phyloP scores from a whole-genome alignment of 129 eudicot genomes.

The Chrysanthemum makinoi region DNA sequence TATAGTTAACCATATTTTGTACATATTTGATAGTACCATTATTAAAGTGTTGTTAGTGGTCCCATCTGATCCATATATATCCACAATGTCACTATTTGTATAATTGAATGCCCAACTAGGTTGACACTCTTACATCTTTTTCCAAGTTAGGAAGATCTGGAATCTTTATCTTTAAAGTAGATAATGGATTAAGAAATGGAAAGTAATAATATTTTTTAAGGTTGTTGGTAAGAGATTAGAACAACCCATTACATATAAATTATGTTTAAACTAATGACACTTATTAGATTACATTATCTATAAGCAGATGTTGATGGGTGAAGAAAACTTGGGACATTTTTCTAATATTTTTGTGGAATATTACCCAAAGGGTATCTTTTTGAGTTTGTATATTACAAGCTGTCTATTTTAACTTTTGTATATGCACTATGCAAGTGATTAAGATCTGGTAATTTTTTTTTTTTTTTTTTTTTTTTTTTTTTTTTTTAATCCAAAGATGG shows the following conservation, averaged over 20 bases:
- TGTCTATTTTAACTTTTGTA: conserved; percentile 1
- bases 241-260: too few relatives aligned
- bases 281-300: conserved; percentile 25
- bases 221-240: conserved; percentile 30
- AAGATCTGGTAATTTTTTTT: too few relatives aligned
- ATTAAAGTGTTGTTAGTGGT: too few relatives aligned
- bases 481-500: too few relatives aligned
- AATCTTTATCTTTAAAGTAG: conserved; percentile 30
- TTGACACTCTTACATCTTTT: conserved; percentile 15
- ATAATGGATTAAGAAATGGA: conserved; percentile 36
- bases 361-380: conserved; percentile 19
- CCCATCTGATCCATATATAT: neutral
- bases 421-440: conserved; percentile 1
- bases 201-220: conserved; percentile 15
- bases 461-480: too few relatives aligned
- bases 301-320: conserved; percentile 34
- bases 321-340: conserved; percentile 18
- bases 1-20: conserved; percentile 27
- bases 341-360: conserved; percentile 16
- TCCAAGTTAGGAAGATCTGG: conserved; percentile 21
- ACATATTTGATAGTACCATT: conserved; percentile 9
- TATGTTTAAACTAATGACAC: conserved; percentile 9
- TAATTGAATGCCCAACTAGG: conserved; percentile 23
- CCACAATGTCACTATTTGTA: conserved; percentile 19
- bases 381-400: conserved; percentile 16